phyloP scores from a whole-genome alignment of 2,329 filamentous ascomycete species.

The Colletotrichum trifolii region DNA sequence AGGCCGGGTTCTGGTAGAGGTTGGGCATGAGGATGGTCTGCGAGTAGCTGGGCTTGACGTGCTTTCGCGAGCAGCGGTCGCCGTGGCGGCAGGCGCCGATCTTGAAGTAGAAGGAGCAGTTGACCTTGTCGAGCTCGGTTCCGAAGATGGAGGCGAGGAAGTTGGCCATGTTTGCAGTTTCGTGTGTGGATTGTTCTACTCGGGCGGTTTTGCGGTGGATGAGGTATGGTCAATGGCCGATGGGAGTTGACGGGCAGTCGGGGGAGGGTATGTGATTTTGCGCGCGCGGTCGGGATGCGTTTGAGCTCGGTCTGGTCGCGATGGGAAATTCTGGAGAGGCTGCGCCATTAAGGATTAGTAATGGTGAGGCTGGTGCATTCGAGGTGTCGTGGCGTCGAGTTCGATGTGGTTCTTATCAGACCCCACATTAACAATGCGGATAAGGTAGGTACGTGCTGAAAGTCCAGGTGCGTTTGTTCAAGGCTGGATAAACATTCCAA shows the following conservation, averaged over 20 bases:
- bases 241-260: too few relatives aligned
- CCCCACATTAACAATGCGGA: too few relatives aligned
- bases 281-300: slow-evolving; percentile 18
- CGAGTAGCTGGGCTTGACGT: slow-evolving; percentile 98
- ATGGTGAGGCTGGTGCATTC: slow-evolving; percentile 22
- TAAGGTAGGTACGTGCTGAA: slow-evolving; percentile 5
- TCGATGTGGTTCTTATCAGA: too few relatives aligned
- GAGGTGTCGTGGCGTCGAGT: background rate
- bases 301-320: slow-evolving; percentile 15
- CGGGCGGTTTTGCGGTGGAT: background rate
- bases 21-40: slow-evolving; percentile 98
- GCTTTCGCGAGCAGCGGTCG: slow-evolving; percentile 97
- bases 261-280: background rate
- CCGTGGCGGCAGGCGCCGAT: slow-evolving; percentile 99
- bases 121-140: slow-evolving; percentile 99
- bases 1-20: slow-evolving; percentile 98
- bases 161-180: slow-evolving; percentile 78
- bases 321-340: slow-evolving; percentile 33
- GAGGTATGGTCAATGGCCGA: too few relatives aligned
- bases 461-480: background rate
- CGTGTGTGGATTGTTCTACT: background rate
- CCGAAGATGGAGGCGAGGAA: slow-evolving; percentile 99
- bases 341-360: slow-evolving; percentile 32
- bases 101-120: slow-evolving; percentile 98
- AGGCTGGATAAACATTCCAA: too few relatives aligned